Conservation (phyloP, 129 eudicot genomes). For the Chrysanthemum lavandulifolium region DNA sequence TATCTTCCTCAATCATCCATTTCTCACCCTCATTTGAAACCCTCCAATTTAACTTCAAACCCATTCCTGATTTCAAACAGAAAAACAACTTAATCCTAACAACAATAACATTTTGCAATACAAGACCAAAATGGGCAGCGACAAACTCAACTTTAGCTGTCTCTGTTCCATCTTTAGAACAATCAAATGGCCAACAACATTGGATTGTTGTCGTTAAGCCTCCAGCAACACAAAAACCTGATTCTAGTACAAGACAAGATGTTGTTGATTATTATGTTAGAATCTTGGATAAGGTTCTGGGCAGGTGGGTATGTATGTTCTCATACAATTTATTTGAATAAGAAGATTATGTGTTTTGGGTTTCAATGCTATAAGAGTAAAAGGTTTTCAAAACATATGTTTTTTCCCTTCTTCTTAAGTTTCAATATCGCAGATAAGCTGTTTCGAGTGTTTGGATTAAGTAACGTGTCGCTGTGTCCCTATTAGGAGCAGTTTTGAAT, state of each 20-base stretch:
- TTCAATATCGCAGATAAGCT: too few species aligned
- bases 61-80: slow-evolving; percentile 9
- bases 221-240: slow-evolving; percentile 38
- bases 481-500: too few species aligned
- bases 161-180: slow-evolving; percentile 26
- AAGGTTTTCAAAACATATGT: too few species aligned
- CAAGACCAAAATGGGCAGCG: slow-evolving; percentile 7
- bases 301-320: slow-evolving; percentile 46
- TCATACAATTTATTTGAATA: neutral
- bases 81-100: slow-evolving; percentile 22
- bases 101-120: slow-evolving; percentile 1
- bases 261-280: slow-evolving; percentile 69
- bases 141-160: slow-evolving; percentile 23
- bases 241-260: slow-evolving; percentile 38
- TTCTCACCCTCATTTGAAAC: slow-evolving; percentile 27
- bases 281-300: slow-evolving; percentile 50
- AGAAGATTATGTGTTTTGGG: neutral
- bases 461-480: too few species aligned
- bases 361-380: too few species aligned
- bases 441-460: too few species aligned
- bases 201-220: slow-evolving; percentile 73
- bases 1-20: slow-evolving; percentile 28
- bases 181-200: slow-evolving; percentile 23
- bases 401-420: too few species aligned
- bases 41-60: slow-evolving; percentile 18